Evolutionary conservation across 306 rosid genomes (phyloP), one percentile per base, ranked within the genome.

Genomic region (Fragaria nilgerrensis): DNA sequence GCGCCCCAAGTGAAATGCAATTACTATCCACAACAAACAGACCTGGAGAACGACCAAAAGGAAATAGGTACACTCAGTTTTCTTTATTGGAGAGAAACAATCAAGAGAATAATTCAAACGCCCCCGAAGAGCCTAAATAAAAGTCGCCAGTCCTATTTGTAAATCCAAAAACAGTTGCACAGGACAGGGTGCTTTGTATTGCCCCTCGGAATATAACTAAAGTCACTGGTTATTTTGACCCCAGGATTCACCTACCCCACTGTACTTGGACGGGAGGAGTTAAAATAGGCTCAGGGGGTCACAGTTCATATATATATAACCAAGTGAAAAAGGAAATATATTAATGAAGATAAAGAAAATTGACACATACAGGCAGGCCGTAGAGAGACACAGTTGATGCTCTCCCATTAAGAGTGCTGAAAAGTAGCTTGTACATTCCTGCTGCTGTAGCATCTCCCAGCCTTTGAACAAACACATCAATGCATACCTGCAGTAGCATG

Each of bases 371-470:
- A 29, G 97, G 99, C 52, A 92, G 52, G 76, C 96, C 94, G 48
- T 89, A 89, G 59, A 92, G 84, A 48, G 97, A 89, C 70, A 89
- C 82, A 7, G 89, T 83, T 32, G 99, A 89, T 23, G 96, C 78
- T 74, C 80, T 91, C 72, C 91, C 96, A 27, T 87, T 77, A 56
- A 87, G 85, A 52, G 87, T 58, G 79, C 84, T 85, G 68, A 84
- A 88, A 78, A 92, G 94, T 71, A 95, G 84, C 84, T 90, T 92
- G 87, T 88, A 95, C 88, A 95, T 89, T 78, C 90, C 99, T 48
- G 97, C 99, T 29, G 99, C 99, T 11, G 99, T 52, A 75, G 97
- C 99, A 77, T 95, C 97, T 78, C 99, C 97, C 44, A 95, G 92
- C 82, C 97, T 88, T 85, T 95, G 99, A 89, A 95, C 91, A 41